Evolutionary conservation across 495 filamentous ascomycete genomes (phyloP).

Genomic region (Aspergillus bridgeri): DNA sequence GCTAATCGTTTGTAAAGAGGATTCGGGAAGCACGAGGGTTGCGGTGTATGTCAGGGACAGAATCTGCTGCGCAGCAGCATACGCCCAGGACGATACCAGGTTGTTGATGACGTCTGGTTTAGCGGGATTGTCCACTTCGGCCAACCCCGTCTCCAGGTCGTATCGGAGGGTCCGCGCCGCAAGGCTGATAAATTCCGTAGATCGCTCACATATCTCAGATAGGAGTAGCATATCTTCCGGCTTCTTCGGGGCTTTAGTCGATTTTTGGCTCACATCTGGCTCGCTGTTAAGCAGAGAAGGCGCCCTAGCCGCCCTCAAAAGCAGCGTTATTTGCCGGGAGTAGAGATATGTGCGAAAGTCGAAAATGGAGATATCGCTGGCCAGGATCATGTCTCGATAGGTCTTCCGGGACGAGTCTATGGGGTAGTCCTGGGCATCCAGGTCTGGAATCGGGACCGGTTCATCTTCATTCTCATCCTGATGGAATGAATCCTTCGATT

Average conservation of each 20-base stretch:
- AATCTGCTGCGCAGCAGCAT: slow-evolving; percentile 72
- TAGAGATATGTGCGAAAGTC: slow-evolving; percentile 96
- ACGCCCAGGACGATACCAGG: slow-evolving; percentile 80
- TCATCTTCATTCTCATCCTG: slow-evolving; percentile 16
- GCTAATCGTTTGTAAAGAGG: slow-evolving; percentile 39
- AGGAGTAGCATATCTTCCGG: slow-evolving; percentile 72
- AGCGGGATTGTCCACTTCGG: slow-evolving; percentile 30
- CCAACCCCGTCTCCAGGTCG: slow-evolving; percentile 54
- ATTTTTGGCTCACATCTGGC: slow-evolving; percentile 10
- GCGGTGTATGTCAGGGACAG: slow-evolving; percentile 72
- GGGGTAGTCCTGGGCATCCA: slow-evolving; percentile 44
- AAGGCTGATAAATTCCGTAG: slow-evolving; percentile 75
- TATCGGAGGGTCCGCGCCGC: slow-evolving; percentile 72
- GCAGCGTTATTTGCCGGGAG: slow-evolving; percentile 76
- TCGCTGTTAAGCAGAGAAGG: slow-evolving; percentile 29
- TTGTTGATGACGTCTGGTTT: slow-evolving; percentile 67
- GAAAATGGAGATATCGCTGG: slow-evolving; percentile 96
- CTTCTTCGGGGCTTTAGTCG: slow-evolving; percentile 40
- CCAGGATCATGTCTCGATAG: slow-evolving; percentile 88
- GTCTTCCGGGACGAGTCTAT: slow-evolving; percentile 72
- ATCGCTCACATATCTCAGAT: slow-evolving; percentile 74
- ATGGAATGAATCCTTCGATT: slow-evolving; percentile 9
- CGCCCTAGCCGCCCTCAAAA: slow-evolving; percentile 77
- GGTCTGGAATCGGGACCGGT: slow-evolving; percentile 25
- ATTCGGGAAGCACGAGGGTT: slow-evolving; percentile 61